Percentiles rank a stretch among this genome's conserved stretches.
These are phyloP conservation scores for Diaporthe sp. DNA, from an alignment of 2,329 filamentous ascomycete species.

Conservation along the genomic window DNA sequence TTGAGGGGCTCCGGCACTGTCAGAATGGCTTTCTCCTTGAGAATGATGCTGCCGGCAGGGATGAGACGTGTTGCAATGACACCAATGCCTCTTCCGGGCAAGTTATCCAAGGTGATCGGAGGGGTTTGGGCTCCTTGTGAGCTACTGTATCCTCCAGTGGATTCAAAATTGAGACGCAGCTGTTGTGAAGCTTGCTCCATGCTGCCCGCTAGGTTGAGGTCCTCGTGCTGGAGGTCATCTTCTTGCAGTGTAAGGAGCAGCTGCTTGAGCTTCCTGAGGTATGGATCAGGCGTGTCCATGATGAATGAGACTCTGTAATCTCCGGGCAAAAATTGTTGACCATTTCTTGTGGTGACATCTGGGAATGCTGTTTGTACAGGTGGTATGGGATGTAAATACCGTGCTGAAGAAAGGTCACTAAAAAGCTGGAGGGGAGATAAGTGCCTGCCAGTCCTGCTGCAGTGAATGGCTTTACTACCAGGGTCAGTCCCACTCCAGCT, in stretches of 20 bases:
- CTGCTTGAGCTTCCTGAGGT: background rate
- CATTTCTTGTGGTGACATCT: too few relatives aligned
- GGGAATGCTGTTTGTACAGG: background rate
- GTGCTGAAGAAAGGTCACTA: too few relatives aligned
- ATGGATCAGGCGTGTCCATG: background rate
- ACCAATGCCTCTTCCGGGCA: background rate
- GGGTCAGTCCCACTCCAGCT: too few relatives aligned
- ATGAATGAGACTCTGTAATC: background rate
- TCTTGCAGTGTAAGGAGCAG: background rate
- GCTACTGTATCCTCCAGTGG: too few relatives aligned
- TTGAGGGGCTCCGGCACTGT: background rate
- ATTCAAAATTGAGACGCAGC: background rate
- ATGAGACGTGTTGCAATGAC: background rate
- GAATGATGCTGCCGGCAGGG: background rate
- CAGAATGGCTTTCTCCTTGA: background rate
- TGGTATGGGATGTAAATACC: background rate
- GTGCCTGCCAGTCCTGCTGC: background rate
- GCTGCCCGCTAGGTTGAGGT: background rate
- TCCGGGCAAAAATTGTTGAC: too few relatives aligned
- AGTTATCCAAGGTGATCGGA: background rate
- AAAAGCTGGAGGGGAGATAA: too few relatives aligned
- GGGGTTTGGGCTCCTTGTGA: rapidly evolving
- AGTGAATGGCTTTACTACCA: background rate
- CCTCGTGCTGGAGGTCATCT: too few relatives aligned
- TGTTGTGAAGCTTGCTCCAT: too few relatives aligned